Evolutionary conservation across 2,329 filamentous ascomycete genomes (phyloP).

Genomic region (Cordyceps militaris): DNA sequence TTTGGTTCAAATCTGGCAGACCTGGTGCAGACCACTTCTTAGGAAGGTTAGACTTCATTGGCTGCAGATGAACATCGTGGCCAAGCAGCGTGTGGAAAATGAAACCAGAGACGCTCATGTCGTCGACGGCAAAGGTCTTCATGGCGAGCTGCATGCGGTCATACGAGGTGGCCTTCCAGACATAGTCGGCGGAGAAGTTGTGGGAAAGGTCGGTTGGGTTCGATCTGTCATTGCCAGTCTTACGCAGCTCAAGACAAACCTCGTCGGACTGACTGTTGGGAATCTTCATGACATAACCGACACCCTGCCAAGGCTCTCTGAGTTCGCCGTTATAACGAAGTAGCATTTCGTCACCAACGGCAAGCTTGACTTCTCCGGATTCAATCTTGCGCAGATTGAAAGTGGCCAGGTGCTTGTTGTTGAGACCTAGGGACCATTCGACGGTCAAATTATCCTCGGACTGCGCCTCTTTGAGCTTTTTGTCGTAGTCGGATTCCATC

Average conservation of each 20-base stretch:
- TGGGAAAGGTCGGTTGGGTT: conserved; percentile 94
- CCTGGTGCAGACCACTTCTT: conserved; percentile 96
- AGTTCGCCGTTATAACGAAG: conserved; percentile 94
- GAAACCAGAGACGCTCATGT: conserved; percentile 97
- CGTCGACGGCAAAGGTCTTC: conserved; percentile 97
- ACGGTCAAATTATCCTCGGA: conserved; percentile 93
- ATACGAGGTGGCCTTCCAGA: conserved; percentile 99
- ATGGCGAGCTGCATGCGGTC: conserved; percentile 99
- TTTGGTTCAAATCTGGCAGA: conserved; percentile 88
- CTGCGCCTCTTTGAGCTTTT: conserved; percentile 96
- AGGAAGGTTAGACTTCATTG: conserved; percentile 91
- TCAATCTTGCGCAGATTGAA: conserved; percentile 97
- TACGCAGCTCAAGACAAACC: conserved; percentile 88
- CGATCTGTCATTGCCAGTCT: conserved; percentile 91
- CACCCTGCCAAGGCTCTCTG: conserved; percentile 88
- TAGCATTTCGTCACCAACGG: conserved; percentile 97
- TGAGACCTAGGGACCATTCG: conserved; percentile 89
- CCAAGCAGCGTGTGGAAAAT: conserved; percentile 96
- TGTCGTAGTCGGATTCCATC: conserved; percentile 98
- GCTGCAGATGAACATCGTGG: conserved; percentile 87
- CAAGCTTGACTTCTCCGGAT: conserved; percentile 93
- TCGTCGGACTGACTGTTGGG: conserved; percentile 99
- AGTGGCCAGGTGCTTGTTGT: conserved; percentile 94
- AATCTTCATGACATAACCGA: conserved; percentile 98
- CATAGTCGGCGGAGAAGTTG: conserved; percentile 97